Percentiles rank a stretch among this genome's conserved stretches.
Evolutionary conservation across 2,329 filamentous ascomycete genomes (phyloP).

Genomic region (Neospermospora avenae): DNA sequence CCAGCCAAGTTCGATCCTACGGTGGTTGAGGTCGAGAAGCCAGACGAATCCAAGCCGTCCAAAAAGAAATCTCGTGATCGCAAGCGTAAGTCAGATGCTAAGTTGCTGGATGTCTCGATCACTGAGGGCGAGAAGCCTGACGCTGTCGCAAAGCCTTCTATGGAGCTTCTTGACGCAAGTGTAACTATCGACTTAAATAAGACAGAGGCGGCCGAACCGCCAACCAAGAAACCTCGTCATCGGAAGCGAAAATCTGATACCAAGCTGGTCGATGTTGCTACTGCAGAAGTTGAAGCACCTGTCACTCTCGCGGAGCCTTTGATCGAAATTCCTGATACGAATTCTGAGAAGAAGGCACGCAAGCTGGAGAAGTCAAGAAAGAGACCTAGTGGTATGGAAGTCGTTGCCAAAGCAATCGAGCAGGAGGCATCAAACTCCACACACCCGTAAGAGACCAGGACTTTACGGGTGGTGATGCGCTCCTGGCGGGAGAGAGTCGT

Average conservation of each 20-base stretch:
- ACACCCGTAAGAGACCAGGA: slow-evolving; percentile 38
- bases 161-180: neutral
- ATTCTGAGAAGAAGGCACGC: slow-evolving; percentile 17
- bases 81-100: neutral
- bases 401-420: slow-evolving; percentile 9
- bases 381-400: slow-evolving; percentile 9
- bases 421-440: slow-evolving; percentile 31
- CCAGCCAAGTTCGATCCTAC: neutral
- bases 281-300: neutral
- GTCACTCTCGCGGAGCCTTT: slow-evolving; percentile 5
- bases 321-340: slow-evolving; percentile 15
- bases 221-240: neutral
- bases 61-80: slow-evolving; percentile 2
- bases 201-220: neutral
- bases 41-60: neutral
- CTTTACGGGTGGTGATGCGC: slow-evolving; percentile 34
- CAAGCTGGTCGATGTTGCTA: neutral
- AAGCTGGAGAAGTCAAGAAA: slow-evolving; percentile 12
- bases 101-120: neutral
- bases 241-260: neutral
- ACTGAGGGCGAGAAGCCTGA: neutral
- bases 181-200: neutral
- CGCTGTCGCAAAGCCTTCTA: slow-evolving; percentile 3
- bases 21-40: too few relatives aligned
- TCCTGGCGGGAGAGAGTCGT: slow-evolving; percentile 27